Base-by-base conservation (phyloP, 805 yeast genomes). In the Lachancea waltii region DNA sequence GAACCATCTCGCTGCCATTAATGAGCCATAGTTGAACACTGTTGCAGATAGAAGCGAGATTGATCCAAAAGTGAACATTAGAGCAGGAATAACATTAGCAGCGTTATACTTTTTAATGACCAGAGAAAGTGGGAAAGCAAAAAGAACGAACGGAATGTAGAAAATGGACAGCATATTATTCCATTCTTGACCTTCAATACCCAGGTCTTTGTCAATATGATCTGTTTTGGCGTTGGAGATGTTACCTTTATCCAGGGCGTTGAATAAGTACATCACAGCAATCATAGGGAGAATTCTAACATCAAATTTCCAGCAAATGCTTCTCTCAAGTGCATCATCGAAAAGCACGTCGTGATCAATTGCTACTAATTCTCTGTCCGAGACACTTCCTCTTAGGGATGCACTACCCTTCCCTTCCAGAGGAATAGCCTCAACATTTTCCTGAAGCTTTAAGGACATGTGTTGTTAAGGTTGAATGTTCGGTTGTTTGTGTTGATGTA, bases 151-250 rank as follows among this genome's bases (percentile, higher is more conserved):
- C 6, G 34, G 34, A 20, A 31, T 31, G 25, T 31, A 31, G 14
- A 31, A 31, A 11, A 70, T 63, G 5, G 73, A 65, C 19, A 70
- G 55, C 63, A 69, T 62, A 23, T 63, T 48, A 47, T 70, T 71
- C 71, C 72, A 71, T 40, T 69, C 58, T 22, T 61, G 56, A 15
- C 70, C 72, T 5, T 47, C 48, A 35, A 72, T 64, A 26, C 62
- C 63, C 17, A 72, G 49, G 44, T 72, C 73, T 4, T 39, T 44
- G 20, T 63, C 72, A 29, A 71, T 48, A 24, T 69, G 69, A 42
- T 69, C 68, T 1, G 73, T 69, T 46, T 68, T 70, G 16, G 76
- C 75, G 49, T 71, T 70, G 11, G 70, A 63, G 33, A 71, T 69
- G 45, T 71, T 71, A n/a, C 73, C 72, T 44, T 67, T 68, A 47